Conservation (phyloP, 2,329 filamentous ascomycete species). For the Paraconiothyrium sp. region DNA sequence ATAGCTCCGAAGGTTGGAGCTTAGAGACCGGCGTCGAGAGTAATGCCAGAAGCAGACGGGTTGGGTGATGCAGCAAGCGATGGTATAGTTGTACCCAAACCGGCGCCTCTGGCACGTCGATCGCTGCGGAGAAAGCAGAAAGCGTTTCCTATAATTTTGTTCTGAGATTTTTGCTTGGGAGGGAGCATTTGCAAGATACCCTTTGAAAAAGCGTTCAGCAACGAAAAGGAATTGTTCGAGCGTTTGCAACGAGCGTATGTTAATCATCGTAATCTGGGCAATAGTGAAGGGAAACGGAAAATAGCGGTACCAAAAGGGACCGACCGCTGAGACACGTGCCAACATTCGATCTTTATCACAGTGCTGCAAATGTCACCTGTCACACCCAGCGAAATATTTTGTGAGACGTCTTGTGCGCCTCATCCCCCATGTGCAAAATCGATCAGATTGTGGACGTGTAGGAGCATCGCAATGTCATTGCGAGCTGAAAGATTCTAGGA, state of each 20-base stretch:
- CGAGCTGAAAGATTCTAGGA: neutral
- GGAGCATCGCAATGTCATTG: neutral
- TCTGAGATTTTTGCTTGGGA: slow-evolving; percentile 7
- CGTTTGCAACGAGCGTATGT: neutral
- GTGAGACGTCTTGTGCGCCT: neutral
- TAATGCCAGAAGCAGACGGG: neutral
- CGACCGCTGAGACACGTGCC: slow-evolving; percentile 3
- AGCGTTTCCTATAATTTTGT: neutral
- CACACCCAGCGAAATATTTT: neutral
- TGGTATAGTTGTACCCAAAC: neutral
- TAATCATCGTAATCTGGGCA: neutral
- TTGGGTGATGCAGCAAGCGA: neutral
- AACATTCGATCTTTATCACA: neutral
- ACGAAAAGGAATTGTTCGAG: slow-evolving; percentile 4
- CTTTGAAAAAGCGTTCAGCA: slow-evolving; percentile 1
- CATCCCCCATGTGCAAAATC: neutral
- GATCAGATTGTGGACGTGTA: neutral
- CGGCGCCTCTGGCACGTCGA: neutral
- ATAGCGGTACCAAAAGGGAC: neutral
- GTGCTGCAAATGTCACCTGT: slow-evolving; percentile 5
- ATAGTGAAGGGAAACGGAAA: neutral
- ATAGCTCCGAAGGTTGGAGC: neutral
- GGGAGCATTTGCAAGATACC: slow-evolving; percentile 15
- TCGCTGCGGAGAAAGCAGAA: neutral
- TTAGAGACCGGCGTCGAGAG: slow-evolving; percentile 9